A percentile compares a stretch with the other conserved stretches of the same genome.
Conservation (phyloP, 1,284 basidiomycete genomes). For the Meira nashicola region DNA sequence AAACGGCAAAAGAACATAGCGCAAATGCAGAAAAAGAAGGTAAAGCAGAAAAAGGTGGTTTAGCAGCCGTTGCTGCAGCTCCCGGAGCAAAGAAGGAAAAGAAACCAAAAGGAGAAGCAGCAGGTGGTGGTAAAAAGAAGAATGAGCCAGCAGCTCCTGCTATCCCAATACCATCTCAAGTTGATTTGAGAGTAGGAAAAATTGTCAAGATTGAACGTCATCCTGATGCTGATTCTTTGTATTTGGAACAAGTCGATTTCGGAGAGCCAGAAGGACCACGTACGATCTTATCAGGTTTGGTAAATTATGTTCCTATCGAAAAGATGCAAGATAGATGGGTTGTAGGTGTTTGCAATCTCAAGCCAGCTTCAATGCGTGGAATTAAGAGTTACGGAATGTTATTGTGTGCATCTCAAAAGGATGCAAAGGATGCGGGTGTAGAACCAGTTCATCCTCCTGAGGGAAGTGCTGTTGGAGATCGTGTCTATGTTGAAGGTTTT, state of each 20-base stretch:
- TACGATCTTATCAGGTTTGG: conserved; percentile 48
- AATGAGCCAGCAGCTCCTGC: conserved; percentile 27
- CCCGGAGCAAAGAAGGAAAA: conserved; percentile 38
- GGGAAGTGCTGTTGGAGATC: conserved; percentile 43
- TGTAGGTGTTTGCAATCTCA: conserved; percentile 51
- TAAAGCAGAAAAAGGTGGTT: neutral
- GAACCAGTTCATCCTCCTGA: conserved; percentile 48
- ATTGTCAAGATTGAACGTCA: conserved; percentile 48
- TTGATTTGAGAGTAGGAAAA: conserved; percentile 50
- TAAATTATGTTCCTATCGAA: conserved; percentile 51
- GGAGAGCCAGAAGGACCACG: conserved; percentile 51
- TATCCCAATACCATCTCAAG: conserved; percentile 40
- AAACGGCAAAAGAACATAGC: conserved; percentile 18
- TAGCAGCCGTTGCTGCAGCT: neutral
- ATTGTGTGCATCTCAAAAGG: conserved; percentile 46
- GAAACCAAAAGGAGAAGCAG: conserved; percentile 33
- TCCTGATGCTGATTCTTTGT: conserved; percentile 50
- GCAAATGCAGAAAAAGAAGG: conserved; percentile 15
- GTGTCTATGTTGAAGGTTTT: conserved; percentile 49
- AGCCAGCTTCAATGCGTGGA: conserved; percentile 51
- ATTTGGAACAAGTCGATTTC: conserved; percentile 52
- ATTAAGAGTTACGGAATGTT: conserved; percentile 53
- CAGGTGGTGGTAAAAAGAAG: conserved; percentile 29
- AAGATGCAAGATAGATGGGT: conserved; percentile 50
- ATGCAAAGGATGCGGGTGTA: conserved; percentile 49